Evolutionary conservation across 1,284 basidiomycete species (phyloP), one percentile per base, ranked within the genome.

Genomic region (Rhodofomes roseus): DNA sequence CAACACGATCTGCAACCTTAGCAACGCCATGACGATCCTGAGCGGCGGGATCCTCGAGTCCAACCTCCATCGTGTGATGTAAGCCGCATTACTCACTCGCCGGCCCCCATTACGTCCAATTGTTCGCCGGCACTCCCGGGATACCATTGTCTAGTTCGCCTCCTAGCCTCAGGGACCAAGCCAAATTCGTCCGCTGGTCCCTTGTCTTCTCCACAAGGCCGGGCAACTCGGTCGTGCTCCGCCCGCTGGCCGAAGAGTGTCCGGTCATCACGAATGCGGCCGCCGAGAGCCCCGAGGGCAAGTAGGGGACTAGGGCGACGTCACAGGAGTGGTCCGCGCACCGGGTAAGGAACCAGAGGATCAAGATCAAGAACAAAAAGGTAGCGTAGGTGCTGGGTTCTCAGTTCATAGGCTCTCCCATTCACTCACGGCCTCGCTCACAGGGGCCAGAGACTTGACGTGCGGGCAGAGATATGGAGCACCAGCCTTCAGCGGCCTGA

Each of bases 11-110:
- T 74, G 76, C 65, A 77, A 77, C 57, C 64, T 77, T n/a, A 76
- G 77, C 25, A 77, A 79, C 56, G 75, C 77, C 0, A 70, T 79
- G 71, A 63, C 76, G 14, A 73, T 77, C 52, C 77, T 78, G 67
- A 77, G 74, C 52, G 76, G 74, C 1, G 77, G 77, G 6, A 72
- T 79, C 39, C 64, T 79, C 25, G 66, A 69, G 27, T 74, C 74
- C 5, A 76, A 76, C 62, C 63, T 77, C 43, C 73, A 77, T 62
- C 73, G 73, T 23, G 73, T 74, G 43, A 69, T 76, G 73, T 71
- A 52, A 53, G 72, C 59, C 57, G 18, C 14, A n/a, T 11, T 4
- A 14, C 31, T 40, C 4, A 23, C 31, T 4, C 31, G 18, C n/a
- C 4, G 4, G 7, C 11, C 9, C 9, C 9, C 8, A 6, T 18